Evolutionary conservation across 495 filamentous ascomycete genomes (phyloP), one percentile per base, ranked within the genome.

Genomic region (Hyaloscypha bicolor): DNA sequence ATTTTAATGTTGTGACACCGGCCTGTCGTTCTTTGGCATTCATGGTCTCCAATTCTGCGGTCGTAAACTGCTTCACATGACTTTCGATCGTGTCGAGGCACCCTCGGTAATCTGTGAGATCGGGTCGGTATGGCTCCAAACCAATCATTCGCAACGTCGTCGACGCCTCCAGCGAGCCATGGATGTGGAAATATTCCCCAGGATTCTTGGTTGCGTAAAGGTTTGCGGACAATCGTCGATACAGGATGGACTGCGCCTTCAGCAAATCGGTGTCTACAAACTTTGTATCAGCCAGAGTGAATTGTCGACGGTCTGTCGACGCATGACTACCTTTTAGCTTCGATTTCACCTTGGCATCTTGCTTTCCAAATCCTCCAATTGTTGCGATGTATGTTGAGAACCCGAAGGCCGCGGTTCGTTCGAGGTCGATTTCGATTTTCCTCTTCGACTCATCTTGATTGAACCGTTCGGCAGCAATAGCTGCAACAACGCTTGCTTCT

Each of bases 171-270:
- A 93, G 75, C 1, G 90, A 93, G 33, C 91, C 90, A 75, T 93
- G 91, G 63, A 93, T 90, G 73, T 94, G 91, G 73, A 89, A 93
- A 73, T 83, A 94, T 71, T 89, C 82, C 55, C 81, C 85, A 31
- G 77, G 79, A 58, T 81, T 83, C 73, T 86, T 88, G 6, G 90
- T 93, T 66, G 84, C 82, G 78, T 93, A 94, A 14, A 93, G 78
- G 74, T 91, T 92, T 16, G 90, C 90, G 31, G 90, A 91, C 70
- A 93, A 82, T 45, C 90, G 86, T 37, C 90, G 85, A 73, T 94
- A 92, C 21, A 87, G 79, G 71, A 87, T 86, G 3, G 90, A 90
- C 73, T 93, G 90, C 6, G 91, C 90, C 58, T 79, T 78, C 60
- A 90, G 78, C 29, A 91, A 75, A 78, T 92, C 90, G 69, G 88